phyloP scores from a whole-genome alignment of 2,329 filamentous ascomycete genomes.

The Paecilomyces formosus region DNA sequence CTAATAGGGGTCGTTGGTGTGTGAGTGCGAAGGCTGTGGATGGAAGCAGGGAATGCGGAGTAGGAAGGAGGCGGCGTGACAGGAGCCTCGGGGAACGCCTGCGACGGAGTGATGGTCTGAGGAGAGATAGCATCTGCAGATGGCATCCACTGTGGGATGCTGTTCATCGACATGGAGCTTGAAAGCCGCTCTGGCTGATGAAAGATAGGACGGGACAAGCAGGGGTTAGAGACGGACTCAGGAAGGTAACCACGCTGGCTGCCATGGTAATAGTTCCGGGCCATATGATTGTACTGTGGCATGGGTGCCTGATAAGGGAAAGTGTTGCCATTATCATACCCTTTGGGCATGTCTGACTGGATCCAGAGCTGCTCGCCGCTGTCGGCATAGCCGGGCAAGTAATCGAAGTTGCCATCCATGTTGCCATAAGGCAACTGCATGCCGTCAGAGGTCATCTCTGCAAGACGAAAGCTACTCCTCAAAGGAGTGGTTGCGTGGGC shows the following conservation, averaged over 20 bases:
- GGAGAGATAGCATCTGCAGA: slow-evolving; percentile 24
- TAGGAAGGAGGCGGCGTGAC: slow-evolving; percentile 31
- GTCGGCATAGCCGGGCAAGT: slow-evolving; percentile 30
- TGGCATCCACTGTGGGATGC: slow-evolving; percentile 30
- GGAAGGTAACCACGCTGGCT: slow-evolving; percentile 26
- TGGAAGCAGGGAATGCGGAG: slow-evolving; percentile 26
- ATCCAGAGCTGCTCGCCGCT: slow-evolving; percentile 31
- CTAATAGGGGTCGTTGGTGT: slow-evolving; percentile 29
- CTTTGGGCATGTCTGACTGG: slow-evolving; percentile 27
- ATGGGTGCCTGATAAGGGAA: slow-evolving; percentile 27
- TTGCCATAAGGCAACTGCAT: slow-evolving; percentile 25
- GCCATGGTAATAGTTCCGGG: slow-evolving; percentile 26
- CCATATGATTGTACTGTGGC: slow-evolving; percentile 28
- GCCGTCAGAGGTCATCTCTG: slow-evolving; percentile 27
- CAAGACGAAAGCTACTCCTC: slow-evolving; percentile 26
- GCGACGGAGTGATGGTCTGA: slow-evolving; percentile 29
- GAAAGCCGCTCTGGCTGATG: slow-evolving; percentile 27
- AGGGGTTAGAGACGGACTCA: slow-evolving; percentile 31
- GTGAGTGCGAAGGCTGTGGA: slow-evolving; percentile 27
- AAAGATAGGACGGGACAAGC: slow-evolving; percentile 31
- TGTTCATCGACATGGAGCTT: slow-evolving; percentile 28
- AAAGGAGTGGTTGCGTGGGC: slow-evolving; percentile 22
- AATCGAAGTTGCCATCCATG: slow-evolving; percentile 26
- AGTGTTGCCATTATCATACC: slow-evolving; percentile 21
- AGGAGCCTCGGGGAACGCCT: slow-evolving; percentile 23